phyloP scores from a whole-genome alignment of 2,329 filamentous ascomycete genomes.

The Xylaria arbuscula region DNA sequence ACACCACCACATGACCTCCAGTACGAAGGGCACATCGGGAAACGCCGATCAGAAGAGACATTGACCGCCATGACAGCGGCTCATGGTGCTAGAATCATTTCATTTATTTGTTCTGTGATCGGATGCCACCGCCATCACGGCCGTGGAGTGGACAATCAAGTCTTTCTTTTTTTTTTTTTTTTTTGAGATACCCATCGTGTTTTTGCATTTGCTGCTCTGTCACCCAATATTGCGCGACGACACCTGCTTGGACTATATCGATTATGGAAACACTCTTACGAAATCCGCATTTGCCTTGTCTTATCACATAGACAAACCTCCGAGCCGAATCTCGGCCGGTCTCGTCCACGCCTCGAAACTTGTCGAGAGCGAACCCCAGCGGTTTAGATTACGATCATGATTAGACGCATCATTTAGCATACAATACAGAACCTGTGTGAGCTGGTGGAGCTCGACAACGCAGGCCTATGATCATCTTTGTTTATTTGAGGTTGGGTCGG shows the following conservation, averaged over 20 bases:
- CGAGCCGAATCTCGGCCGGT: conserved; percentile 3
- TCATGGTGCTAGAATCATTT: neutral
- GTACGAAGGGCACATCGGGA: conserved; percentile 38
- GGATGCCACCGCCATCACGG: neutral
- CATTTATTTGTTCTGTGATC: neutral
- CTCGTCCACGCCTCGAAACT: neutral
- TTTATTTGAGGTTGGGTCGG: neutral
- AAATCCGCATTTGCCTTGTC: conserved; percentile 16
- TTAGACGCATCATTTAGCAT: conserved; percentile 34
- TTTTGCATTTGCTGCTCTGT: conserved; percentile 37
- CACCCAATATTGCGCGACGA: conserved; percentile 15
- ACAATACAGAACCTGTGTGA: neutral
- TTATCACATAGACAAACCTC: conserved; percentile 25
- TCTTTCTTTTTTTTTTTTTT: conserved; percentile 13
- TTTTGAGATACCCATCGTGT: conserved; percentile 47
- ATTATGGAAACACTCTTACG: conserved; percentile 16
- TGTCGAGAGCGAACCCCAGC: neutral
- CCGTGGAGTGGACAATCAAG: neutral
- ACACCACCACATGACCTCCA: conserved; percentile 38
- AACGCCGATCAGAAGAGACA: conserved; percentile 45
- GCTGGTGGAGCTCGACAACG: neutral
- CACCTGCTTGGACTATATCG: conserved; percentile 8
- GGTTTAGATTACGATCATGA: conserved; percentile 34
- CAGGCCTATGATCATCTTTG: neutral
- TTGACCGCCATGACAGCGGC: conserved; percentile 19